phyloP scores from a whole-genome alignment of 2,329 filamentous ascomycete species.

The Calonectria naviculata region DNA sequence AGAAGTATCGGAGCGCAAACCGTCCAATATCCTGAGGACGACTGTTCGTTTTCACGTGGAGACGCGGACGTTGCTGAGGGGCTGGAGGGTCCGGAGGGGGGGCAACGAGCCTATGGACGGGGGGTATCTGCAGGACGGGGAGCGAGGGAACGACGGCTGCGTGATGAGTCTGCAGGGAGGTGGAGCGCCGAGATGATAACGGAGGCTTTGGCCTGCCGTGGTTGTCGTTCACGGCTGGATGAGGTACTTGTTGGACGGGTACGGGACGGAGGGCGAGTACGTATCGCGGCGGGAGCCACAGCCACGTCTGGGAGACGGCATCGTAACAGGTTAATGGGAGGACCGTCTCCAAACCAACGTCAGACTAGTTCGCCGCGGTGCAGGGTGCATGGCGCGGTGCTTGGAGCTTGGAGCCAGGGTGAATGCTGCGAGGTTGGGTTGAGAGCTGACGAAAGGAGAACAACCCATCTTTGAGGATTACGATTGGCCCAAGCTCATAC shows the following conservation, averaged over 20 bases:
- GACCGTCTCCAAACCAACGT: constrained; percentile 2
- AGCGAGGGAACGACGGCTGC: constrained; percentile 16
- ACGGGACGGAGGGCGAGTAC: constrained; percentile 14
- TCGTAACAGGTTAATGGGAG: not conserved
- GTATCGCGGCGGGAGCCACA: not conserved
- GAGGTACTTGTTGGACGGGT: not conserved
- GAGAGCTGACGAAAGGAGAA: constrained; percentile 12
- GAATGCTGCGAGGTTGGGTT: constrained; percentile 6
- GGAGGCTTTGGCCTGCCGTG: constrained; percentile 12
- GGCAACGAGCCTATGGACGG: not conserved
- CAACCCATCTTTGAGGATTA: constrained; percentile 10
- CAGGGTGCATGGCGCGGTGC: constrained; percentile 6
- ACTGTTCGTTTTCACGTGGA: constrained; percentile 9
- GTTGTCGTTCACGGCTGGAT: constrained; percentile 1
- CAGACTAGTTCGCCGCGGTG: constrained; percentile 13
- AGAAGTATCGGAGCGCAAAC: constrained; percentile 24
- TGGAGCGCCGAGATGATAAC: constrained; percentile 25
- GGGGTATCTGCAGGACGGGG: not conserved
- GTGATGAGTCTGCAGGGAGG: constrained; percentile 21
- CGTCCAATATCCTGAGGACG: constrained; percentile 27
- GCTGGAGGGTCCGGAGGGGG: constrained; percentile 8
- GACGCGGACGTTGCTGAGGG: not conserved
- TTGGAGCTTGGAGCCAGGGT: not conserved
- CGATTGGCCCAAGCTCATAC: not conserved
- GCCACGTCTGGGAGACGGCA: constrained; percentile 12